Percentiles rank a stretch among this genome's conserved stretches.
phyloP scores from a whole-genome alignment of 495 filamentous ascomycete species.

The Penicillium silybi region DNA sequence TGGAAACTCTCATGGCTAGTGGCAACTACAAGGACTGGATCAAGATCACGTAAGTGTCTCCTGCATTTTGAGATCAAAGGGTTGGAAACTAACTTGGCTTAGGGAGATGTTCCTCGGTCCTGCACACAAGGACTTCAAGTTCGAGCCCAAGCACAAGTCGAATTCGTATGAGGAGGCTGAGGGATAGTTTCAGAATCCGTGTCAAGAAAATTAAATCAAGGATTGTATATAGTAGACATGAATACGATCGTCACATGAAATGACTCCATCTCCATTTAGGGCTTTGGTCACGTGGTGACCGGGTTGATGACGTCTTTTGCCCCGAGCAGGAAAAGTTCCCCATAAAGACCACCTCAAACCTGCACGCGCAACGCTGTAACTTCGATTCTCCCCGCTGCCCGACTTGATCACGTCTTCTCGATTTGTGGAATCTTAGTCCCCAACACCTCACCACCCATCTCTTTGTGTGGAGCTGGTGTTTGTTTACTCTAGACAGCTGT shows the following conservation, averaged over 20 bases:
- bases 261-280: constrained; percentile 5
- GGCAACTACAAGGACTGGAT: constrained; percentile 95
- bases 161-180: constrained; percentile 68
- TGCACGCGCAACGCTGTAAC: not conserved
- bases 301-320: constrained; percentile 36
- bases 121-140: constrained; percentile 82
- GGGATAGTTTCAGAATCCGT: constrained; percentile 34
- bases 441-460: not conserved
- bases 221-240: constrained; percentile 9
- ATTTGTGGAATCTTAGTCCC: not conserved
- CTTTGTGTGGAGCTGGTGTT: constrained; percentile 6
- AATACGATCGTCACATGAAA: not conserved
- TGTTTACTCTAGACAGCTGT: constrained; percentile 17
- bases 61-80: not conserved
- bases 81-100: constrained; percentile 11
- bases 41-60: constrained; percentile 78
- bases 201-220: not conserved
- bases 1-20: constrained; percentile 88
- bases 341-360: constrained; percentile 30
- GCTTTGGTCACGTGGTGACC: constrained; percentile 21
- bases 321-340: constrained; percentile 19
- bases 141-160: constrained; percentile 97
- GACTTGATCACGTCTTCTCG: constrained; percentile 8
- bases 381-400: constrained; percentile 9
- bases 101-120: constrained; percentile 98